Base-by-base conservation (phyloP, 2,329 filamentous ascomycete genomes). In the Fusarium verrucosum region DNA sequence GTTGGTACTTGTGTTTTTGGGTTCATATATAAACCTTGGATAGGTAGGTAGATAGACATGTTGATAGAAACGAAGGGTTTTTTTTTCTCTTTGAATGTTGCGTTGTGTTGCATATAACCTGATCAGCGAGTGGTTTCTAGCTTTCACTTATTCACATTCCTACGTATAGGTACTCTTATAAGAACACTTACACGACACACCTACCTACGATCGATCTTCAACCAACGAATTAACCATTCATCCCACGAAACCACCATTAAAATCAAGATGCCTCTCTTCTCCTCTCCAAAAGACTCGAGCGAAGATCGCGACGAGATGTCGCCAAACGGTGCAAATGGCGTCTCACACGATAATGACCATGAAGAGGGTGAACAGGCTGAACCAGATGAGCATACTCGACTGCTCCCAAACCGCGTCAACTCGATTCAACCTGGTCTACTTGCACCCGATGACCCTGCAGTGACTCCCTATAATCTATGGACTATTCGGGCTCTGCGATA, bases 381-480 rank as follows among this genome's bases (percentile, higher is more conserved):
- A 14, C 74, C 82, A 8, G 78, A 84, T 65, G 85, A 88, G 72
- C 83, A 84, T 64, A 87, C 85, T 4, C 85, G 90, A 26, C 82
- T 96, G 67, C 83, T 96, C 23, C 88, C 89, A 33, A 89, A 88
- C 70, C 85, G 87, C 55, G 79, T 87, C 38, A 85, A 90, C 72
- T 81, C 82, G 68, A 71, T 64, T 33, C 70, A 73, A 17, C 72
- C 64, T 19, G 73, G 65, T 9, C 63, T 78, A 42, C 74, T 81
- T 22, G 72, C 71, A 10, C 78, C 79, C 20, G 79, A 81, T 50
- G 79, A 81, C 55, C 79, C 79, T 10, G 79, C 79, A n/a, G 79
- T 96, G 77, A 92, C 92, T 4, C 95, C 95, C 0, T 97, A 97
- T 80, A 99, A 99, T 71, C 86, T 98, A 33, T 97, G 93, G 90